Evolutionary conservation across 768 basidiomycete genomes (phyloP).

Genomic region (Pleurotus sapidus): DNA sequence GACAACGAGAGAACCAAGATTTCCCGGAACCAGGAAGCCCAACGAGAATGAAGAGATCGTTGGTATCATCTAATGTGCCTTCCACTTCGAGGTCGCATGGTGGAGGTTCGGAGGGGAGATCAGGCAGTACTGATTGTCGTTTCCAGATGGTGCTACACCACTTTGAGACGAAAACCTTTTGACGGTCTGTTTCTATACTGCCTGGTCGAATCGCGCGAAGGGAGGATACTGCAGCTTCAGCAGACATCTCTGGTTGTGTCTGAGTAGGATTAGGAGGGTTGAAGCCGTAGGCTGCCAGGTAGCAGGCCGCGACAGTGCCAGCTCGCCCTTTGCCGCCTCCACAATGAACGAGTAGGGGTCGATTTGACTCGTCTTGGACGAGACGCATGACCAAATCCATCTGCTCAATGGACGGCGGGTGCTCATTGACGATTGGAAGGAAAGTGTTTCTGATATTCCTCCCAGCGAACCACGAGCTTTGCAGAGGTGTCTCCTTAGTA

Average conservation of each 20-base stretch:
- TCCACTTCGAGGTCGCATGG: constrained; percentile 44
- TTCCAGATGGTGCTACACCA: constrained; percentile 63
- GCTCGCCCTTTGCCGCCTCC: constrained; percentile 64
- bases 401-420: constrained; percentile 56
- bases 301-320: constrained; percentile 60
- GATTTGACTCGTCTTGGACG: constrained; percentile 39
- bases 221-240: constrained; percentile 42
- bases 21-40: constrained; percentile 65
- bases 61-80: constrained; percentile 30
- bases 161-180: constrained; percentile 55
- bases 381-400: constrained; percentile 54
- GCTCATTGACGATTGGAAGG: constrained; percentile 51
- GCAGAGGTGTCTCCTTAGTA: constrained; percentile 54
- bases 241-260: constrained; percentile 45
- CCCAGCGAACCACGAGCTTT: constrained; percentile 41
- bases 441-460: constrained; percentile 49
- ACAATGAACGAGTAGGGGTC: constrained; percentile 56
- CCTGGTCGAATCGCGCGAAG: constrained; percentile 52
- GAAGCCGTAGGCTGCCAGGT: constrained; percentile 57
- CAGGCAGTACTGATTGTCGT: constrained; percentile 47
- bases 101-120: constrained; percentile 46
- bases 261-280: constrained; percentile 33
- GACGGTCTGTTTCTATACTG: constrained; percentile 53
- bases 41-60: constrained; percentile 51
- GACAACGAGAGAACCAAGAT: constrained; percentile 48